A percentile compares a stretch with the other conserved stretches of the same genome.
These are phyloP conservation scores for Yarrowia phangngaensis DNA, from an alignment of 805 yeast species.

Conservation along the genomic window DNA sequence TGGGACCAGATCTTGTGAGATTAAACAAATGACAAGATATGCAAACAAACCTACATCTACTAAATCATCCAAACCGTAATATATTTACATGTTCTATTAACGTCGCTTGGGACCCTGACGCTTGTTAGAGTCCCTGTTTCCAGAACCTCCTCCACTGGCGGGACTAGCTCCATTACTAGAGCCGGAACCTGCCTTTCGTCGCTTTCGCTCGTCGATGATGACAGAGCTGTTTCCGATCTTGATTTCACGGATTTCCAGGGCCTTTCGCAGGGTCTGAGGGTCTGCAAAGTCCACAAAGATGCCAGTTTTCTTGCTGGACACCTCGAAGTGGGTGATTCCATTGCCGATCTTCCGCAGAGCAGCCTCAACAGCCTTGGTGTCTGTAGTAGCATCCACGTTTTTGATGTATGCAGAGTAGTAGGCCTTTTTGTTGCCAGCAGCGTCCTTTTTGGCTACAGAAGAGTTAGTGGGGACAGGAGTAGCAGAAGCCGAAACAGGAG, in stretches of 20 bases:
- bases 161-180: neutral
- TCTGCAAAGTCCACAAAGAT: constrained; percentile 42
- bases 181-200: constrained; percentile 30
- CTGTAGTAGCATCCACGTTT: constrained; percentile 36
- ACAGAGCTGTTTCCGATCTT: constrained; percentile 36
- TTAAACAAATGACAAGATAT: too few relatives aligned
- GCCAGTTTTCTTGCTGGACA: constrained; percentile 37
- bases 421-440: constrained; percentile 24
- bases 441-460: constrained; percentile 27
- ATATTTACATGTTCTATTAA: constrained; percentile 14
- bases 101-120: constrained; percentile 26
- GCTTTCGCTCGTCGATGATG: constrained; percentile 38
- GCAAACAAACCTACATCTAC: too few relatives aligned
- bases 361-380: constrained; percentile 33
- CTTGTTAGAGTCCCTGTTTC: constrained; percentile 25
- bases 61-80: too few relatives aligned
- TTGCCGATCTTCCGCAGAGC: constrained; percentile 38
- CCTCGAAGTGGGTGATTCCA: constrained; percentile 38
- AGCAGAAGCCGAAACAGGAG: constrained; percentile 26
- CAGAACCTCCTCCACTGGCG: constrained; percentile 1
- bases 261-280: constrained; percentile 35
- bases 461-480: too few relatives aligned
- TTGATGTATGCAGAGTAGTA: constrained; percentile 41
- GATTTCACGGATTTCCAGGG: constrained; percentile 37
- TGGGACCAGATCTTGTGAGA: too few relatives aligned